Conservation (phyloP, 192 early-diverging fungal genomes). For the Gryganskiella cystojenkinii region DNA sequence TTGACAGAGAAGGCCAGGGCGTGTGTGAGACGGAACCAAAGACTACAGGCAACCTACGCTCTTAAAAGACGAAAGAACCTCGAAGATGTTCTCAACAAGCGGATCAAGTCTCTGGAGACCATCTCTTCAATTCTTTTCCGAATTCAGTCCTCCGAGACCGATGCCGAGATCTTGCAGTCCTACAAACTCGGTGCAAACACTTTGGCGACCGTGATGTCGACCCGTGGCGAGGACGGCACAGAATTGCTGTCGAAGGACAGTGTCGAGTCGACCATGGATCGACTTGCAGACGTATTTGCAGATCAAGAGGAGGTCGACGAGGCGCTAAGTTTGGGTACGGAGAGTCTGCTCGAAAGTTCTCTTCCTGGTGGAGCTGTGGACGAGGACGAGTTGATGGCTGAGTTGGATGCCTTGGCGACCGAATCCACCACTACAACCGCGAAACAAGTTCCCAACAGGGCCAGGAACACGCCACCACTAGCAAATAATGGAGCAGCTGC, state of each 20-base stretch:
- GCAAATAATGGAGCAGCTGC: not conserved
- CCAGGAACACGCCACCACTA: slow-evolving; percentile 13
- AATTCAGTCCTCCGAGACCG: slow-evolving; percentile 71
- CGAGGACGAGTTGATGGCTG: slow-evolving; percentile 40
- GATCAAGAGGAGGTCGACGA: slow-evolving; percentile 73
- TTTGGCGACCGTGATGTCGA: slow-evolving; percentile 58
- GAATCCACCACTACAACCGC: not conserved
- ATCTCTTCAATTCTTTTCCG: slow-evolving; percentile 70
- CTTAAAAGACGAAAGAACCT: slow-evolving; percentile 65
- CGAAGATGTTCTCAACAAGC: slow-evolving; percentile 63
- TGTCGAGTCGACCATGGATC: slow-evolving; percentile 72
- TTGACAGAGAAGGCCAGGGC: slow-evolving; percentile 50
- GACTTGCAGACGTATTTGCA: slow-evolving; percentile 65
- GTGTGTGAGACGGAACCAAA: slow-evolving; percentile 57
- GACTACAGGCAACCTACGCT: slow-evolving; percentile 63
- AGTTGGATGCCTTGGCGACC: slow-evolving; percentile 36
- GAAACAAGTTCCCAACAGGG: not conserved
- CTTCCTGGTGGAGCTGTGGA: slow-evolving; percentile 22
- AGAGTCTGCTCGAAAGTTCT: slow-evolving; percentile 18
- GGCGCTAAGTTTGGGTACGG: slow-evolving; percentile 57
- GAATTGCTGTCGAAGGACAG: slow-evolving; percentile 56
- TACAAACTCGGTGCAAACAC: slow-evolving; percentile 70
- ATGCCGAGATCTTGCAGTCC: slow-evolving; percentile 69
- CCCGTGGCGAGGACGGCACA: slow-evolving; percentile 26
- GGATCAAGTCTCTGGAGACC: slow-evolving; percentile 65